phyloP scores from a whole-genome alignment of 2,329 filamentous ascomycete species.

The Diaporthe capsici region DNA sequence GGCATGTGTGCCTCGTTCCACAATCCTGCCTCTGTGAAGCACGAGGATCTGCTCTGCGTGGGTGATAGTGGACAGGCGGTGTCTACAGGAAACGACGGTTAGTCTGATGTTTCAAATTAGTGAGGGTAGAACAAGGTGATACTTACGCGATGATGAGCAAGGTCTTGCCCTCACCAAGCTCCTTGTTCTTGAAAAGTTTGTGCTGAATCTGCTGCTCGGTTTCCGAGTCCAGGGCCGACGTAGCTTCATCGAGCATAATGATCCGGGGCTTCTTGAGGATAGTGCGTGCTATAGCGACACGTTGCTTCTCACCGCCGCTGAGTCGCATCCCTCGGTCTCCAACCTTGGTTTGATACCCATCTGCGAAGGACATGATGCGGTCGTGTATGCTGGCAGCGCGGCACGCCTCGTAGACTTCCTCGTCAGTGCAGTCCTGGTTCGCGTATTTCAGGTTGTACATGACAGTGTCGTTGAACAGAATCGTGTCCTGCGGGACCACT shows the following conservation, averaged over 20 bases:
- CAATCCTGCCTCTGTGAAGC: conserved; percentile 80
- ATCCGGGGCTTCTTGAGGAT: conserved; percentile 79
- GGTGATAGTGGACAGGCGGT: conserved; percentile 88
- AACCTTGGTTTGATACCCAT: conserved; percentile 67
- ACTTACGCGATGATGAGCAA: conserved; percentile 94
- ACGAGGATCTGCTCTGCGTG: conserved; percentile 89
- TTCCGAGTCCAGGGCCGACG: conserved; percentile 76
- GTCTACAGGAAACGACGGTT: conserved; percentile 58
- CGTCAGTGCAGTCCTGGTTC: conserved; percentile 61
- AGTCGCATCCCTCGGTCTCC: conserved; percentile 67
- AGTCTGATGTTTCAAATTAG: conserved; percentile 38
- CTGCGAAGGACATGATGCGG: conserved; percentile 65
- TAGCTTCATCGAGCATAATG: conserved; percentile 80
- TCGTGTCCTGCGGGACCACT: conserved; percentile 96
- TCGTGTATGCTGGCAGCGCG: conserved; percentile 69
- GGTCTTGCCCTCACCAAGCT: conserved; percentile 86
- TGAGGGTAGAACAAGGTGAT: background rate
- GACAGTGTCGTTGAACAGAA: conserved; percentile 69
- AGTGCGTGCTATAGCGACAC: conserved; percentile 73
- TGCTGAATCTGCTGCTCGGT: conserved; percentile 71
- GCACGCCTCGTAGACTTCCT: conserved; percentile 65
- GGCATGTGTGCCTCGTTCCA: conserved; percentile 83
- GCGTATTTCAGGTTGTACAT: conserved; percentile 70
- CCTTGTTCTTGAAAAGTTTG: conserved; percentile 74
- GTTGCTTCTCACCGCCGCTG: conserved; percentile 73